Evolutionary conservation across 768 basidiomycete species (phyloP), one percentile per base, ranked within the genome.

Genomic region (Coprinellus micaceus): DNA sequence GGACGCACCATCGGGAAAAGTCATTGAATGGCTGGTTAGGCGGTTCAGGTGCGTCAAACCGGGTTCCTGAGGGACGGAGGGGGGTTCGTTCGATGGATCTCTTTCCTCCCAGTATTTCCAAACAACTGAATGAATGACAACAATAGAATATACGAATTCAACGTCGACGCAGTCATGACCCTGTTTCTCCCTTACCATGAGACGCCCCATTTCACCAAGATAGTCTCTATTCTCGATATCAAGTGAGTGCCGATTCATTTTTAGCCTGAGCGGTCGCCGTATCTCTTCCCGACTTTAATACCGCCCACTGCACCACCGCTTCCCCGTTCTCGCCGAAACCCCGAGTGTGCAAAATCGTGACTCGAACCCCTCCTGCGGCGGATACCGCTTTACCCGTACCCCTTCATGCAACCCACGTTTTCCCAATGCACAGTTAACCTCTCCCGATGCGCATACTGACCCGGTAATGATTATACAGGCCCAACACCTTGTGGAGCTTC

Each of bases 111-210:
- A 26, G 19, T 29, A n/a, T 50, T 29, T 15, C 26, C n/a, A 13
- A 26, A 7, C 17, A 12, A 29, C 19, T 28, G 26, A 24, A 30
- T 29, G 52, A 63, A 36, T 56, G 60, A 37, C 15, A 30, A 13
- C 11, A 53, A 17, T 63, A 98, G 96, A 67, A 84, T 98, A 25
- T 82, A 98, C 66, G 94, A 98, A 67, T 94, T 98, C 75, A 97
- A 98, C 64, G 79, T 95, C 53, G 81, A 88, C 53, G 79, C 81
- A 22, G 66, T 94, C 25, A 77, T 98, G 5, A 72, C 85, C 7
- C 75, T 94, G 22, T 98, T 98, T 71, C 73, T 98, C 28, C 97
- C 97, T 0, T 98, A 96, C 67, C 94, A 98, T 64, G 92, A 95
- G 62, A 90, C 95, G 4, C 86, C 91, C 0, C 94, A 98, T 67